Evolutionary conservation across 164 flowering plant species (phyloP).

Genomic region (Akebia trifoliata): DNA sequence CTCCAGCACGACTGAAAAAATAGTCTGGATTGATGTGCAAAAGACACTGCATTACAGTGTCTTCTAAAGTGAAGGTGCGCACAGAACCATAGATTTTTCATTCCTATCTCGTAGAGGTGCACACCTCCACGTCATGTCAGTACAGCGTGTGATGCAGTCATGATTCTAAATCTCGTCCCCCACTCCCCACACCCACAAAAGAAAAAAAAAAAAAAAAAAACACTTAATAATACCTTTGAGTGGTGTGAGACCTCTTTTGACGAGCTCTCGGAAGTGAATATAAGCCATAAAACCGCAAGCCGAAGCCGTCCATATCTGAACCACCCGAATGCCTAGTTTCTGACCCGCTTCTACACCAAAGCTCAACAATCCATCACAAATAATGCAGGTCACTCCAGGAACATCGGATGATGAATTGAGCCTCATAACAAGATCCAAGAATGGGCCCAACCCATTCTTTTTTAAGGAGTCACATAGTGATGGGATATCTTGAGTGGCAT

Average conservation of each 20-base stretch:
- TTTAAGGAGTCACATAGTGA: constrained; percentile 31
- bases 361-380: constrained; percentile 45
- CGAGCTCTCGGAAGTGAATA: constrained; percentile 21
- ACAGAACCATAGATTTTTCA: too few relatives aligned
- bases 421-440: constrained; percentile 22
- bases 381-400: constrained; percentile 37
- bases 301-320: constrained; percentile 36
- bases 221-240: constrained; percentile 36
- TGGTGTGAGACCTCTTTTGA: constrained; percentile 37
- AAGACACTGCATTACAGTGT: too few relatives aligned
- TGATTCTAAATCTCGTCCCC: too few relatives aligned
- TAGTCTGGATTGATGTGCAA: too few relatives aligned
- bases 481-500: constrained; percentile 43
- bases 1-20: too few relatives aligned
- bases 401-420: constrained; percentile 20
- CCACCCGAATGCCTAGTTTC: constrained; percentile 32
- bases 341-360: constrained; percentile 33
- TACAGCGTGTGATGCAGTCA: too few relatives aligned
- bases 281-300: constrained; percentile 34
- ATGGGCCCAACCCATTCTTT: constrained; percentile 26
- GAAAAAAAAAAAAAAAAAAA: too few relatives aligned
- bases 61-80: too few relatives aligned
- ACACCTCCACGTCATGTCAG: too few relatives aligned
- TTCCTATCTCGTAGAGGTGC: too few relatives aligned
- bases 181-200: too few relatives aligned